Percentiles rank a stretch among this genome's conserved stretches.
Conservation (phyloP, 495 filamentous ascomycete genomes). For the Evernia prunastri region DNA sequence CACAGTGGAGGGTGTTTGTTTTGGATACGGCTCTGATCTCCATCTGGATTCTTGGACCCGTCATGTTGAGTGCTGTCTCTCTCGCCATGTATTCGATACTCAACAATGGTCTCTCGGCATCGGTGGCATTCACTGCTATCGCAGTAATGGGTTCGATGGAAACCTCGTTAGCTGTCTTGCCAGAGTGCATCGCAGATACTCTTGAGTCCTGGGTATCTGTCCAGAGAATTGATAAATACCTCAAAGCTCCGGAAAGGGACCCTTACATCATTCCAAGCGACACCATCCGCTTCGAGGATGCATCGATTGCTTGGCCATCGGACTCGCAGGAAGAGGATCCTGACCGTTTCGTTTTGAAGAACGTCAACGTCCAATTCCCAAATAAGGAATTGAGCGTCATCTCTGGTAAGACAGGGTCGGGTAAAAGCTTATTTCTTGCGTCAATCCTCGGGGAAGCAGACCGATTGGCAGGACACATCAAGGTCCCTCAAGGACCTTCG, state of each 20-base stretch:
- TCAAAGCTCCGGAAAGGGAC: slow-evolving; percentile 59
- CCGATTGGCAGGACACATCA: slow-evolving; percentile 41
- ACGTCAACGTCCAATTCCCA: slow-evolving; percentile 61
- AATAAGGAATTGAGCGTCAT: slow-evolving; percentile 60
- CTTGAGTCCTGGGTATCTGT: slow-evolving; percentile 69
- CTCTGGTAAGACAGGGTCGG: slow-evolving; percentile 51
- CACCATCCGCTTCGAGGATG: slow-evolving; percentile 59
- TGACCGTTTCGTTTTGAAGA: slow-evolving; percentile 53
- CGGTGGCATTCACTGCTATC: slow-evolving; percentile 75
- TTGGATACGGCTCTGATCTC: slow-evolving; percentile 49
- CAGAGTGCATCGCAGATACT: slow-evolving; percentile 60
- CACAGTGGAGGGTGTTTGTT: slow-evolving; percentile 59
- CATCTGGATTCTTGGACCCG: slow-evolving; percentile 69
- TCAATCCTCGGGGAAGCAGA: slow-evolving; percentile 58
- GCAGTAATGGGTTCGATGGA: slow-evolving; percentile 69
- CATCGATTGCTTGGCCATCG: slow-evolving; percentile 70
- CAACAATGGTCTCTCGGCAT: slow-evolving; percentile 57
- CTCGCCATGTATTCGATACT: slow-evolving; percentile 61
- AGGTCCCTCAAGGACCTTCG: slow-evolving; percentile 38
- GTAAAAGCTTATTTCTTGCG: slow-evolving; percentile 58
- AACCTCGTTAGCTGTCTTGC: slow-evolving; percentile 59
- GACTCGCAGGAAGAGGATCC: slow-evolving; percentile 35
- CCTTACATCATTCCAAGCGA: slow-evolving; percentile 49
- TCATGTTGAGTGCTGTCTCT: slow-evolving; percentile 65
- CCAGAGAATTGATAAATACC: slow-evolving; percentile 65